Conservation (phyloP, 495 filamentous ascomycete genomes). For the Astrocystis sublimbata region DNA sequence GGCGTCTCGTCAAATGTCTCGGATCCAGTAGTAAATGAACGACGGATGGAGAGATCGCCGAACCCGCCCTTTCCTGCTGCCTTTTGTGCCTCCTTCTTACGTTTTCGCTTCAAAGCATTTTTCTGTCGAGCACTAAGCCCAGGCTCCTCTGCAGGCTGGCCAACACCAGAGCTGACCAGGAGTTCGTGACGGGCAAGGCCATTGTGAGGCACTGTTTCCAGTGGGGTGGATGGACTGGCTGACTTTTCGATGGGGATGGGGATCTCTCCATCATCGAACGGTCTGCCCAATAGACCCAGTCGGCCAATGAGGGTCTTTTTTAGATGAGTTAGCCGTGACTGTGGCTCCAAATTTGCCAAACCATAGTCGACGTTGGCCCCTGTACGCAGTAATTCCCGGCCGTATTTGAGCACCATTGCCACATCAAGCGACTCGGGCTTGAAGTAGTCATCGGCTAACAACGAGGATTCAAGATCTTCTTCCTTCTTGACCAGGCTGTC, state of each 20-base stretch:
- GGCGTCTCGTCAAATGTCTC: conserved; percentile 58
- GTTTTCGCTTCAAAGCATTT: conserved; percentile 90
- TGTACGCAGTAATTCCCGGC: conserved; percentile 79
- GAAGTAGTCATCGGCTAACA: conserved; percentile 59
- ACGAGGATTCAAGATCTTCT: conserved; percentile 39
- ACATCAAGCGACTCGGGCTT: conserved; percentile 76
- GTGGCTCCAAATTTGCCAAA: conserved; percentile 77
- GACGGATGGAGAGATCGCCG: conserved; percentile 77
- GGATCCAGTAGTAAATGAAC: conserved; percentile 58
- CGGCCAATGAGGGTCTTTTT: conserved; percentile 84
- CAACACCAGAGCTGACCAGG: conserved; percentile 26
- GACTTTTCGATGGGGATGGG: conserved; percentile 42
- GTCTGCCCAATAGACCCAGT: conserved; percentile 75
- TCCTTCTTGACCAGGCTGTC: conserved; percentile 52
- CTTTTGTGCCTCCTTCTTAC: conserved; percentile 79
- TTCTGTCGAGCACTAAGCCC: conserved; percentile 86
- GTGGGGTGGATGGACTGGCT: conserved; percentile 42
- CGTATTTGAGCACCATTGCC: conserved; percentile 72
- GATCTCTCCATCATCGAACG: conserved; percentile 85
- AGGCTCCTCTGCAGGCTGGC: conserved; percentile 60
- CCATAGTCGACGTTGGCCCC: conserved; percentile 74
- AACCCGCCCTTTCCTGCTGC: conserved; percentile 72
- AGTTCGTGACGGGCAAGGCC: conserved; percentile 43
- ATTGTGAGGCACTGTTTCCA: conserved; percentile 42
- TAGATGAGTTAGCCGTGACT: conserved; percentile 75